These are phyloP conservation scores for Parachlorella kessleri DNA, from an alignment of 139 green algal species.

Conservation along the genomic window DNA sequence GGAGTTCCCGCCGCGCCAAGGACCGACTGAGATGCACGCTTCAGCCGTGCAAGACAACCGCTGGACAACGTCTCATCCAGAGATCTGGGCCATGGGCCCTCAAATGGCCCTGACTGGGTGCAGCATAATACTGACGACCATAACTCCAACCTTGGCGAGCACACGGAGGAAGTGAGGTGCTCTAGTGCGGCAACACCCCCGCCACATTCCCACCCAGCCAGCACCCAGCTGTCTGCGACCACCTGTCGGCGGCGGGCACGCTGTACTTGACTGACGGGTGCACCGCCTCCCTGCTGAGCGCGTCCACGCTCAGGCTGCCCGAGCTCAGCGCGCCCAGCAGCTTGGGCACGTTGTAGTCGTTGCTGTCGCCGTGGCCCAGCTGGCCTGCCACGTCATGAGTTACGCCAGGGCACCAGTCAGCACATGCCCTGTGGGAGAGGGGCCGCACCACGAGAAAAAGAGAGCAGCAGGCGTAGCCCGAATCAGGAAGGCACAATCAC, in stretches of 20 bases:
- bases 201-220: background rate
- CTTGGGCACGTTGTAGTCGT: conserved; percentile 61
- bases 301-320: conserved; percentile 31
- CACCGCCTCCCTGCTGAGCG: conserved; percentile 19
- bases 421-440: background rate
- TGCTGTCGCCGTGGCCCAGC: conserved; percentile 76
- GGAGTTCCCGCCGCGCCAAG: too few species aligned
- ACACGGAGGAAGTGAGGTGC: background rate
- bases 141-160: background rate
- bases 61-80: background rate
- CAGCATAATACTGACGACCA: background rate
- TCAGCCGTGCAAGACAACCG: too few species aligned
- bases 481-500: background rate
- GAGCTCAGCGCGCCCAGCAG: conserved; percentile 52
- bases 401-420: background rate
- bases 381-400: conserved; percentile 51
- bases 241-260: conserved; percentile 31
- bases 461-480: background rate
- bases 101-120: background rate
- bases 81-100: too few species aligned
- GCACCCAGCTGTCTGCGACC: conserved; percentile 5
- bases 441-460: background rate
- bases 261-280: background rate
- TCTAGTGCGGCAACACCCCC: background rate
- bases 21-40: too few species aligned